phyloP scores from a whole-genome alignment of 192 early-diverging fungal genomes.

The Umbelopsis vinacea region DNA sequence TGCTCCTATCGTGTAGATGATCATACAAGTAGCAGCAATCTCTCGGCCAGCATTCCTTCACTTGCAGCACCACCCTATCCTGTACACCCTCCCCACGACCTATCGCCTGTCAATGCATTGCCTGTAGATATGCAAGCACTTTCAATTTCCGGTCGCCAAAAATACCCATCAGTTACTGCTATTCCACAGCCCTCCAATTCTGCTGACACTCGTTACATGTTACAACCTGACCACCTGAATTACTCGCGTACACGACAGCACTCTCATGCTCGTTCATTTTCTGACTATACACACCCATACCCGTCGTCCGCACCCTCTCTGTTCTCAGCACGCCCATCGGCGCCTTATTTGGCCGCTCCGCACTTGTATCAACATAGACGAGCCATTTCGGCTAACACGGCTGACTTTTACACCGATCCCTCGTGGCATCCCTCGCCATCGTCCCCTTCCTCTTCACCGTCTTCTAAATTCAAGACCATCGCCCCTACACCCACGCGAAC shows the following conservation, averaged over 20 bases:
- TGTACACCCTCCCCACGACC: conserved; percentile 7
- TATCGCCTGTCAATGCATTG: conserved; percentile 5
- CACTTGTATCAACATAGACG: conserved; percentile 37
- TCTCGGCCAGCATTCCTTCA: conserved; percentile 2
- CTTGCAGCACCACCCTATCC: conserved; percentile 6
- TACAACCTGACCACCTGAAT: conserved; percentile 14
- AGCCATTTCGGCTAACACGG: conserved; percentile 41
- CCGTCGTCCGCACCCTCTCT: not conserved
- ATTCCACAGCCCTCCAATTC: conserved; percentile 12
- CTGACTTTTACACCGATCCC: conserved; percentile 31
- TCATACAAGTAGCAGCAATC: conserved; percentile 2
- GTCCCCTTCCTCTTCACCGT: conserved; percentile 19
- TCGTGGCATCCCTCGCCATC: conserved; percentile 22
- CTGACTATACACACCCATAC: conserved; percentile 48
- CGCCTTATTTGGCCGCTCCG: conserved; percentile 17
- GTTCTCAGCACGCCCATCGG: conserved; percentile 17
- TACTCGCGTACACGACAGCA: conserved; percentile 33
- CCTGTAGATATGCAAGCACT: conserved; percentile 26
- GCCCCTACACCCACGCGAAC: conserved; percentile 19
- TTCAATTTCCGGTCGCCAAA: conserved; percentile 25
- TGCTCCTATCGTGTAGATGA: not conserved
- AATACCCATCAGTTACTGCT: conserved; percentile 14
- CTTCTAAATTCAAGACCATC: conserved; percentile 27
- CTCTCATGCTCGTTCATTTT: conserved; percentile 42
- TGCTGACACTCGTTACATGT: conserved; percentile 17